Conservation (phyloP, 2,329 filamentous ascomycete species). For the Fusarium sp. region DNA sequence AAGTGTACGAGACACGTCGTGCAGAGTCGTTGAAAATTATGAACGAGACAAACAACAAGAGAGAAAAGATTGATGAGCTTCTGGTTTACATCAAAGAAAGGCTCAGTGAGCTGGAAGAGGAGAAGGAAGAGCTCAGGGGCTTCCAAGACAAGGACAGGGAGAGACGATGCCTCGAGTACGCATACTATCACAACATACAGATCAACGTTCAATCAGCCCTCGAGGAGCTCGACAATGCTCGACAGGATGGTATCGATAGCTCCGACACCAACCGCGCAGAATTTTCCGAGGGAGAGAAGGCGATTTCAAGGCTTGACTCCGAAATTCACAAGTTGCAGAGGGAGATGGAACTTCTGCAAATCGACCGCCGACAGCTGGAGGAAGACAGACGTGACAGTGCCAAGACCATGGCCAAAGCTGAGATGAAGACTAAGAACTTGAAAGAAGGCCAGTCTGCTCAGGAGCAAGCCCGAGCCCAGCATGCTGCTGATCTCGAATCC, state of each 20-base stretch:
- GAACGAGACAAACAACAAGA: conserved; percentile 95
- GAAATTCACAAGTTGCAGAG: conserved; percentile 84
- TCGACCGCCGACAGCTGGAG: conserved; percentile 89
- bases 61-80: conserved; percentile 92
- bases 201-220: conserved; percentile 80
- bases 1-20: conserved; percentile 93
- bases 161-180: conserved; percentile 91
- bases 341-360: conserved; percentile 83
- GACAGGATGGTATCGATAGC: conserved; percentile 84
- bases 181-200: conserved; percentile 91
- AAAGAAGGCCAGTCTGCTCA: conserved; percentile 84
- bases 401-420: conserved; percentile 83
- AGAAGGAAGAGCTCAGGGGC: conserved; percentile 93
- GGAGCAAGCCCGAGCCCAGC: conserved; percentile 76
- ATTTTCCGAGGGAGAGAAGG: conserved; percentile 82
- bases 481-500: conserved; percentile 76
- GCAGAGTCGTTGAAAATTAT: conserved; percentile 96
- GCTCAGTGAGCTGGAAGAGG: conserved; percentile 89
- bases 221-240: conserved; percentile 83
- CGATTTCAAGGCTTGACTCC: conserved; percentile 79
- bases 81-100: conserved; percentile 93
- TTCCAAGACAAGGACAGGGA: conserved; percentile 97
- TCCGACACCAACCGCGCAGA: conserved; percentile 83
- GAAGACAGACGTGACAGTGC: conserved; percentile 88
- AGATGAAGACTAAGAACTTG: conserved; percentile 84